A percentile compares a stretch with the other conserved stretches of the same genome.
phyloP scores from a whole-genome alignment of 768 basidiomycete genomes.

The Tricholoma sp. region DNA sequence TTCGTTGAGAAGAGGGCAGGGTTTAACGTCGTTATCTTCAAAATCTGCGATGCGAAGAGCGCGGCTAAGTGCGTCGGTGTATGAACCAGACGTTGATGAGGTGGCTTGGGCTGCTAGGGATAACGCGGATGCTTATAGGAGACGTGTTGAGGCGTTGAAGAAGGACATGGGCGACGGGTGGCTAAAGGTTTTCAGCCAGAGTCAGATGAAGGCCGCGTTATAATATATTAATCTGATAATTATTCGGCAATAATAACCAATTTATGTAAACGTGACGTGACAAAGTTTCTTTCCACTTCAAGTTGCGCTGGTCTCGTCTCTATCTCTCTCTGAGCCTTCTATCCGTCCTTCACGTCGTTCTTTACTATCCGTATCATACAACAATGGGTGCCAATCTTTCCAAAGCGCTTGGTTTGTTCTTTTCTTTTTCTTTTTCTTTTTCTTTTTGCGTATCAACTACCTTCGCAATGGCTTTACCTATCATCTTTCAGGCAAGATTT shows the following conservation, averaged over 20 bases:
- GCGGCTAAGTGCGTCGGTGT: conserved; percentile 56
- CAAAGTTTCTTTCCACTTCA: conserved; percentile 1
- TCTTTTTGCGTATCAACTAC: neutral
- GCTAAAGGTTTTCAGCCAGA: conserved; percentile 80
- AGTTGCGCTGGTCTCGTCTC: neutral
- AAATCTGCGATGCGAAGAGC: conserved; percentile 42
- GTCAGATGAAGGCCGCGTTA: conserved; percentile 21
- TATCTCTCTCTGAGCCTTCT: conserved; percentile 19
- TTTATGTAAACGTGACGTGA: conserved; percentile 5
- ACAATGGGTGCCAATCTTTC: conserved; percentile 86
- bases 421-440: neutral
- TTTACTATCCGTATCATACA: conserved; percentile 40
- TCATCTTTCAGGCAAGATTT: conserved; percentile 67
- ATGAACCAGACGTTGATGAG: conserved; percentile 41
- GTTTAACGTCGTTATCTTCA: conserved; percentile 31
- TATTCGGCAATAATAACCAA: no score
- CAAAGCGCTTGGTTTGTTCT: conserved; percentile 64
- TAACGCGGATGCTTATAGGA: conserved; percentile 68
- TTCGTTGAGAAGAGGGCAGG: conserved; percentile 14
- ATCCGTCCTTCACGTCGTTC: conserved; percentile 48
- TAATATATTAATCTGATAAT: no score
- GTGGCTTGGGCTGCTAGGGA: conserved; percentile 23
- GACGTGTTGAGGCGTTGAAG: conserved; percentile 75
- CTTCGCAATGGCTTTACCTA: conserved; percentile 10
- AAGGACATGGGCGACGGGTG: conserved; percentile 88